A percentile compares a stretch with the other conserved stretches of the same genome.
Evolutionary conservation across 441 rosid species (phyloP).

Genomic region (Adansonia gregorii): DNA sequence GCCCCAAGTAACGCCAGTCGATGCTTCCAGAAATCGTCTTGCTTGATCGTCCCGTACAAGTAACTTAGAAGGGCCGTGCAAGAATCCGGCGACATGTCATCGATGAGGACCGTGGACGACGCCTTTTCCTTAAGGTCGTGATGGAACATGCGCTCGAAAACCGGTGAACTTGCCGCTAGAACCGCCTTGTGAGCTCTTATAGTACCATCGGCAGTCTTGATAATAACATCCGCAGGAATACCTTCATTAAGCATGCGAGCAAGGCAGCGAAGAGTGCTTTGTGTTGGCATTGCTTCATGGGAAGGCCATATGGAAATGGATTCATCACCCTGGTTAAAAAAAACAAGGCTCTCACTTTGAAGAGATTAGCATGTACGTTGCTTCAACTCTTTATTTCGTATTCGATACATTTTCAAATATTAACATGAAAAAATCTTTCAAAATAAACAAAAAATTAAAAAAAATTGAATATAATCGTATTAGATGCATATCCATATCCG

Average conservation of each 20-base stretch:
- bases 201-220: no score
- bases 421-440: no score
- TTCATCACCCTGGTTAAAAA: conserved; percentile 59
- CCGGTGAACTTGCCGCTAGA: conserved; percentile 82
- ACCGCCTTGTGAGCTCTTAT: conserved; percentile 60
- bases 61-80: conserved; percentile 74
- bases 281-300: conserved; percentile 62
- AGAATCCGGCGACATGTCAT: conserved; percentile 79
- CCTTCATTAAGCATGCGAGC: not conserved
- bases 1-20: conserved; percentile 73
- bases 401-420: no score
- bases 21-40: conserved; percentile 88
- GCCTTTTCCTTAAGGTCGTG: conserved; percentile 87
- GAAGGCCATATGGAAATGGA: conserved; percentile 68
- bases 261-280: conserved; percentile 48
- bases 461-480: no score
- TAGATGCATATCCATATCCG: no score
- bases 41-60: conserved; percentile 78
- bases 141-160: conserved; percentile 83
- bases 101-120: conserved; percentile 74
- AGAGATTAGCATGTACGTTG: not conserved
- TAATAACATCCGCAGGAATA: not conserved
- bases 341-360: not conserved
- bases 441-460: no score
- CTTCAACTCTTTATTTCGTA: no score